Conservation (phyloP, 2,329 filamentous ascomycete genomes). For the Gremmenia infestans region DNA sequence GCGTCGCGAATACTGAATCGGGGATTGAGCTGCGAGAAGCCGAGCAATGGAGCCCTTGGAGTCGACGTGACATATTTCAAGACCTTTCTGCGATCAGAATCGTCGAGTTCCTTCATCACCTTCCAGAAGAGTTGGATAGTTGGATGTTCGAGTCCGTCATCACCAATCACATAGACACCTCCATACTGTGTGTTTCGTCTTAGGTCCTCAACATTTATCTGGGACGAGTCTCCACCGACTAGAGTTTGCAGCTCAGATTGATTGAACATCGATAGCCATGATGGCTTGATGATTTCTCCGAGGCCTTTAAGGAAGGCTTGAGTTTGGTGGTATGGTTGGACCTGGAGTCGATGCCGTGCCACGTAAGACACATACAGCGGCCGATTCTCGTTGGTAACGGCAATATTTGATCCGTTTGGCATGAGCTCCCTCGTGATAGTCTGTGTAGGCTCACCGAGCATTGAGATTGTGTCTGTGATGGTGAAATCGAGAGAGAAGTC, state of each 20-base stretch:
- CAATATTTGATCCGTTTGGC: constrained; percentile 66
- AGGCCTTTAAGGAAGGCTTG: constrained; percentile 83
- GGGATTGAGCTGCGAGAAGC: constrained; percentile 81
- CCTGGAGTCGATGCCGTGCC: constrained; percentile 77
- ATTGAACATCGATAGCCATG: constrained; percentile 98
- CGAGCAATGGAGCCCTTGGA: constrained; percentile 80
- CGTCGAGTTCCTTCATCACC: constrained; percentile 71
- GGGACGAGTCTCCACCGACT: constrained; percentile 78
- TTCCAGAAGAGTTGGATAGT: constrained; percentile 88
- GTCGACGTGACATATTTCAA: constrained; percentile 96
- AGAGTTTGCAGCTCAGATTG: constrained; percentile 90
- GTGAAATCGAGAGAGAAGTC: constrained; percentile 86
- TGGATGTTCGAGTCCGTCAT: constrained; percentile 80
- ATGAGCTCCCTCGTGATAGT: constrained; percentile 72
- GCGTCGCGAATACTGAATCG: constrained; percentile 86
- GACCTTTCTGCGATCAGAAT: constrained; percentile 75
- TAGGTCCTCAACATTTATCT: constrained; percentile 84
- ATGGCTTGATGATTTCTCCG: constrained; percentile 79
- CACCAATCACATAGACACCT: constrained; percentile 83
- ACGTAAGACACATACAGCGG: constrained; percentile 93
- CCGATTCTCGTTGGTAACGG: constrained; percentile 87
- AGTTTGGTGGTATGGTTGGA: constrained; percentile 77
- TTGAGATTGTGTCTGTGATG: constrained; percentile 64
- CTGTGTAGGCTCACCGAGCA: constrained; percentile 43
- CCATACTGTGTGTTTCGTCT: constrained; percentile 80